Evolutionary conservation across 495 filamentous ascomycete genomes (phyloP), one percentile per base, ranked within the genome.

Genomic region (Bombardia bombarda): DNA sequence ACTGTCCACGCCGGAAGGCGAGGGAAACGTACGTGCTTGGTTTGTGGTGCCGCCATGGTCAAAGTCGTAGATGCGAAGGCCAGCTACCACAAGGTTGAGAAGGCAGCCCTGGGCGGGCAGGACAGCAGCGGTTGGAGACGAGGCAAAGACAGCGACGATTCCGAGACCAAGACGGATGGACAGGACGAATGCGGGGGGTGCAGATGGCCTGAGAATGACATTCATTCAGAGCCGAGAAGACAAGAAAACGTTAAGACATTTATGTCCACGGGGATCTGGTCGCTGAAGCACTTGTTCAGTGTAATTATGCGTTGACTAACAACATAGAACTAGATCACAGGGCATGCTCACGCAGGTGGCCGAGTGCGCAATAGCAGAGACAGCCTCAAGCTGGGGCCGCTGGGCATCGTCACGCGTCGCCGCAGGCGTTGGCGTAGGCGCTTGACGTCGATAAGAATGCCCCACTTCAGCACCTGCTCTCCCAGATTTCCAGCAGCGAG

Each of bases 1-100:
- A 40, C 52, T 43, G 41, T 41, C 45, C 45, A 28, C 23, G 20
- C 25, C 25, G 14, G 18, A 34, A 14, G 13, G 19, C 12, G 13
- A 20, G 26, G 32, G 26, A 14, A 19, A 49, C 59, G 32, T 49
- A 60, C 59, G 37, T 60, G 59, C 37, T 58, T 62, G 14, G 40
- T 46, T 14, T 58, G 55, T 14, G 59, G 59, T 39, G 50, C 52
- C 40, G 59, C 50, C 59, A 62, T 62, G 43, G 34, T 49, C 45
- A 35, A 14, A 19, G n/a, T 12, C 21, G n/a, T 26, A n/a, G 22
- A 28, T 28, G 9, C 8, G 22, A 12, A 17, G 37, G 18, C 21
- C 10, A 17, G 34, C 13, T 2, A 37, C 7, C 9, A 8, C 13
- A 37, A 7, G 17, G 34, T 37, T 7, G 34, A 9, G 34, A 22